phyloP scores from a whole-genome alignment of 2,329 filamentous ascomycete species.

The Colletotrichum sp. region DNA sequence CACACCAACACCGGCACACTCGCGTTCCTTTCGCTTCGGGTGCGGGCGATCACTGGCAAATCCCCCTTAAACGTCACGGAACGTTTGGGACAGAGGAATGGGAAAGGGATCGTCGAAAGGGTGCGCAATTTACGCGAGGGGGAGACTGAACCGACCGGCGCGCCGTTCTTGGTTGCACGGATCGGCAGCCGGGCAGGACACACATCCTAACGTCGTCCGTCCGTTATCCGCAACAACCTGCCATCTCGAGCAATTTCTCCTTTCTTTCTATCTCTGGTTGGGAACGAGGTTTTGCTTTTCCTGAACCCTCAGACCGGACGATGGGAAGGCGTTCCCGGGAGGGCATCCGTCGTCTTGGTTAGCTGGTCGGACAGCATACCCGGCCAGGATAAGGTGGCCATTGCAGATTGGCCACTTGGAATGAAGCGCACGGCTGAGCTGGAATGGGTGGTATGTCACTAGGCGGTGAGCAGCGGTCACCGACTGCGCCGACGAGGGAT shows the following conservation, averaged over 20 bases:
- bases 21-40: neutral
- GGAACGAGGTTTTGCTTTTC: neutral
- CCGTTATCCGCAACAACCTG: neutral
- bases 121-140: neutral
- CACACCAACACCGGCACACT: neutral
- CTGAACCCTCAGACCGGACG: neutral
- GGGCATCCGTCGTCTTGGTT: neutral
- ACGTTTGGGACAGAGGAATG: neutral
- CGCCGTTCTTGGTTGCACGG: constrained; percentile 4
- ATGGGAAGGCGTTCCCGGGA: neutral
- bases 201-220: neutral
- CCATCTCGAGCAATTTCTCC: constrained; percentile 7
- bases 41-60: constrained; percentile 8
- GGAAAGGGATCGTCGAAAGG: neutral
- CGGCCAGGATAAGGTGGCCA: neutral
- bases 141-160: neutral
- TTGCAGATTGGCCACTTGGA: neutral
- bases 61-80: constrained; percentile 14
- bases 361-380: neutral
- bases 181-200: neutral
- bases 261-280: neutral
- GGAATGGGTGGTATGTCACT: constrained; percentile 11
- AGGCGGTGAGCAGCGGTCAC: constrained; percentile 17
- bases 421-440: neutral
- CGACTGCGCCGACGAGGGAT: constrained; percentile 15